phyloP scores from a whole-genome alignment of 2,329 filamentous ascomycete species.

The Phyllosticta citribraziliensis region DNA sequence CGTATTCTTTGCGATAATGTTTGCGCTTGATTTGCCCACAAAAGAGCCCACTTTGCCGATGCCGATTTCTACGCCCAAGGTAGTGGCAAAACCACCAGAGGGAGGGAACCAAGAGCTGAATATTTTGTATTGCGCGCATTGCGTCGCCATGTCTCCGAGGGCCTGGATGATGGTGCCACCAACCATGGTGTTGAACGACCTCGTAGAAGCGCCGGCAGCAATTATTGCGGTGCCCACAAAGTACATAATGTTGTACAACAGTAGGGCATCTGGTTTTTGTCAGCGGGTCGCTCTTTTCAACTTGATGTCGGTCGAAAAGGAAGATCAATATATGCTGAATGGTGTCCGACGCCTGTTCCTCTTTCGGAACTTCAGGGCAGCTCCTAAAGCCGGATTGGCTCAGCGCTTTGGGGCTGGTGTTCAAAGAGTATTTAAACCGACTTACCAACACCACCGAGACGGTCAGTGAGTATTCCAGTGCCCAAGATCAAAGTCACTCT shows the following conservation, averaged over 20 bases:
- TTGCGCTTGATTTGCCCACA: conserved; percentile 50
- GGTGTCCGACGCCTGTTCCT: no score
- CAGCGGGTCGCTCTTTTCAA: not conserved
- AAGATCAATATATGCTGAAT: no score
- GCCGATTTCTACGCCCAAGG: conserved; percentile 49
- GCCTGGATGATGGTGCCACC: conserved; percentile 46
- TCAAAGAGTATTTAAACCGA: not conserved
- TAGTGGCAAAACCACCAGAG: conserved; percentile 49
- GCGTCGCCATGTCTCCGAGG: conserved; percentile 54
- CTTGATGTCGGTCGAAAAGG: no score
- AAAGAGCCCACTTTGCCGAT: conserved; percentile 54
- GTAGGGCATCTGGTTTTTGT: conserved; percentile 35
- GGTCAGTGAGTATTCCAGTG: conserved; percentile 48
- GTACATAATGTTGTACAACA: conserved; percentile 53
- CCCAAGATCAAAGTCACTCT: conserved; percentile 45
- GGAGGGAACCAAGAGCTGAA: conserved; percentile 57
- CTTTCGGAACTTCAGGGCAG: no score
- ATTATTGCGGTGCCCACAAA: conserved; percentile 49
- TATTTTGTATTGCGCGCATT: conserved; percentile 55
- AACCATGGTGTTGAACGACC: conserved; percentile 52
- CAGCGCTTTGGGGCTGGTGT: not conserved
- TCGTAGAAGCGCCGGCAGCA: conserved; percentile 46
- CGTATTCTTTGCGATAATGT: conserved; percentile 48
- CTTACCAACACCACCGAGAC: conserved; percentile 44
- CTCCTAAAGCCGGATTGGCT: not conserved